Conservation (phyloP, 805 yeast species). For the Metschnikowia lochheadii region DNA sequence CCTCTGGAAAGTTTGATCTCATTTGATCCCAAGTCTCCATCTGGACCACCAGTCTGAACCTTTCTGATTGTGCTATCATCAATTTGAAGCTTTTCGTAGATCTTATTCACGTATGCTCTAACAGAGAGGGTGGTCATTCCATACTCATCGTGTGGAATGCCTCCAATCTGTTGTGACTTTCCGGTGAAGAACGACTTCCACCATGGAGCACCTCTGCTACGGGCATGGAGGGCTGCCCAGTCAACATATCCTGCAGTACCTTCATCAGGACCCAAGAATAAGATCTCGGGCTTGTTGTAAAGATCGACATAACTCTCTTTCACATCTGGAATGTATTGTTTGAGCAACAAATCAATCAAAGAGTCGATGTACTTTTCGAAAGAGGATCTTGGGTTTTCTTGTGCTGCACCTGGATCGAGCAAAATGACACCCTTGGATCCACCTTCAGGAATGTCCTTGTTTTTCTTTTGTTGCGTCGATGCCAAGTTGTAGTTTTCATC, state of each 20-base stretch:
- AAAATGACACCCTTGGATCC: conserved; percentile 97
- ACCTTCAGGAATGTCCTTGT: conserved; percentile 98
- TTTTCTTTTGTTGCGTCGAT: conserved; percentile 91
- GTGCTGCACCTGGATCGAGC: conserved; percentile 72
- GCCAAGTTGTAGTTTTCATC: conserved; percentile 97
- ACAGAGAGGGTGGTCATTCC: conserved; percentile 98
- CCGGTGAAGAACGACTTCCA: conserved; percentile 99
- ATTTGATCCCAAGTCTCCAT: conserved; percentile 95
- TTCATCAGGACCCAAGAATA: conserved; percentile 99
- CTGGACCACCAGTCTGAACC: conserved; percentile 98
- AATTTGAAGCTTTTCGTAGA: conserved; percentile 73
- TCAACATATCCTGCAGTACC: conserved; percentile 94
- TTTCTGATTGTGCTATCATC: conserved; percentile 59
- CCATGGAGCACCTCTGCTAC: conserved; percentile 89
- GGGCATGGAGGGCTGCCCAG: conserved; percentile 97
- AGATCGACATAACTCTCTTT: conserved; percentile 83
- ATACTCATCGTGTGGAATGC: conserved; percentile 96
- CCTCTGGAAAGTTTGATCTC: conserved; percentile 83
- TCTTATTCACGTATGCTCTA: conserved; percentile 82
- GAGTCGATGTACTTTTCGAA: conserved; percentile 93
- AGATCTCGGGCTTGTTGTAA: conserved; percentile 78
- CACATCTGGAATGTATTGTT: conserved; percentile 65
- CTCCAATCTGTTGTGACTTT: conserved; percentile 86
- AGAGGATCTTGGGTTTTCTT: conserved; percentile 74
- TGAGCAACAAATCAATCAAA: conserved; percentile 76